Conservation (phyloP, 257 asterid species). For the Perilla frutescens region DNA sequence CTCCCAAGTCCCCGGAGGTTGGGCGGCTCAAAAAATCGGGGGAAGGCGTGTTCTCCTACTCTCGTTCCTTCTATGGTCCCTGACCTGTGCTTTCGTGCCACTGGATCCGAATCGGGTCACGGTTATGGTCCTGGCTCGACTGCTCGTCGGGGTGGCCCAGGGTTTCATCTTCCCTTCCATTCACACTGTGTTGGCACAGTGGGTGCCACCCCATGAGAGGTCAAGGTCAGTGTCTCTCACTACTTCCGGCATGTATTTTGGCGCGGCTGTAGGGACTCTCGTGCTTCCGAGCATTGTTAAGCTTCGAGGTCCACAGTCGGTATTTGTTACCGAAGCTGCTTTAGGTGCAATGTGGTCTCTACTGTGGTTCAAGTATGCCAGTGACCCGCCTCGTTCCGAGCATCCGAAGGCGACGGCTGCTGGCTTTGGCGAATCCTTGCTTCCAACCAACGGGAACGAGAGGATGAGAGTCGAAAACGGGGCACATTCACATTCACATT, state of each 20-base stretch:
- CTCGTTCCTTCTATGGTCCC: slow-evolving; percentile 84
- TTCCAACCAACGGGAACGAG: slow-evolving; percentile 56
- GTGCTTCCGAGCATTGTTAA: slow-evolving; percentile 80
- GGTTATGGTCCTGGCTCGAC: slow-evolving; percentile 75
- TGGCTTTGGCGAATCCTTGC: slow-evolving; percentile 78
- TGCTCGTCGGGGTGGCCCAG: slow-evolving; percentile 94
- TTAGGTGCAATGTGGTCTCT: slow-evolving; percentile 83
- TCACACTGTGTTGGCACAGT: slow-evolving; percentile 93
- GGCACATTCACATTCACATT: slow-evolving; percentile 38
- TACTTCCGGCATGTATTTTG: slow-evolving; percentile 93
- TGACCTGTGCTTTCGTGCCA: slow-evolving; percentile 82
- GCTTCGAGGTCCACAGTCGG: slow-evolving; percentile 78
- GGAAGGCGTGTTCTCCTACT: slow-evolving; percentile 85
- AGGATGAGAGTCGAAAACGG: slow-evolving; percentile 55
- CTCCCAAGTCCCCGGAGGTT: slow-evolving; percentile 96
- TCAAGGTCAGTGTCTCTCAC: slow-evolving; percentile 91
- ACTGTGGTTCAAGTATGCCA: slow-evolving; percentile 75
- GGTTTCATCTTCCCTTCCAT: slow-evolving; percentile 97
- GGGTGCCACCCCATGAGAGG: slow-evolving; percentile 96
- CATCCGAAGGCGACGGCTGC: slow-evolving; percentile 91
- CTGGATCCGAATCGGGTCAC: slow-evolving; percentile 68
- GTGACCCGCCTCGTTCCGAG: slow-evolving; percentile 90
- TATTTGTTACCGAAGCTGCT: slow-evolving; percentile 78
- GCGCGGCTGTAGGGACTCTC: slow-evolving; percentile 87
- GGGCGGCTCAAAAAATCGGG: slow-evolving; percentile 94